Base-by-base conservation (phyloP, 2,329 filamentous ascomycete species). In the Gyromitra esculenta region DNA sequence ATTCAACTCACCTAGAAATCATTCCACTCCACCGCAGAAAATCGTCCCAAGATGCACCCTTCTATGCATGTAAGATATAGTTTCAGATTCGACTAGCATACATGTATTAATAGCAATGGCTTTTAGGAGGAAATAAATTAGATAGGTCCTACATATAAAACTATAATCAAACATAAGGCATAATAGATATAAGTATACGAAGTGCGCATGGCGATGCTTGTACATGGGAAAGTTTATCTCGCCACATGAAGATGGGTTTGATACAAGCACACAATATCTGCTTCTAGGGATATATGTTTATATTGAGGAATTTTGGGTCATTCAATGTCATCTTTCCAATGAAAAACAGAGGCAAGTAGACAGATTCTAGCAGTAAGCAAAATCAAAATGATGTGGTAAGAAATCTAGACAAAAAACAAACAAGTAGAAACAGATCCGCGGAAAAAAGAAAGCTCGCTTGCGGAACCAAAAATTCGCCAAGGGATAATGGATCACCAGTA, bases 311-410 rank as follows among this genome's bases (percentile, higher is more conserved):
- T 31, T 31, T 31, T 31, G 4, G 25, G 25, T 31, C 4, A 31
- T 31, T 31, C 25, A 31, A 31, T 31, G 25, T 3, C 25, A 31
- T 31, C 25, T 3, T 31, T 31, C 25, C 4, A 52, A 52, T 18
- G n/a, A 52, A 52, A 52, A 39, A 57, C 13, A 59, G 13, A 25
- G 31, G n/a, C 37, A 57, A 59, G 25, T n/a, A 52, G n/a, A 21
- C n/a, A n/a, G 15, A 21, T 52, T 8, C 15, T n/a, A 52, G 48
- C 5, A 25, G 6, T 6, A 52, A 52, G 48, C 18, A 1, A 18
- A 52, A 52, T 6, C 35, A 59, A 60, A 41, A n/a, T 8, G 31
- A 68, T 57, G 52, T 37, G 39, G 3, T 9, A 41, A 56, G 52
- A 45, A 13, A 15, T 59, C 43, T 45, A 45, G 11, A 45, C 11